These are phyloP conservation scores for Pichia kluyveri DNA, from an alignment of 805 yeast genomes.

Conservation along the genomic window DNA sequence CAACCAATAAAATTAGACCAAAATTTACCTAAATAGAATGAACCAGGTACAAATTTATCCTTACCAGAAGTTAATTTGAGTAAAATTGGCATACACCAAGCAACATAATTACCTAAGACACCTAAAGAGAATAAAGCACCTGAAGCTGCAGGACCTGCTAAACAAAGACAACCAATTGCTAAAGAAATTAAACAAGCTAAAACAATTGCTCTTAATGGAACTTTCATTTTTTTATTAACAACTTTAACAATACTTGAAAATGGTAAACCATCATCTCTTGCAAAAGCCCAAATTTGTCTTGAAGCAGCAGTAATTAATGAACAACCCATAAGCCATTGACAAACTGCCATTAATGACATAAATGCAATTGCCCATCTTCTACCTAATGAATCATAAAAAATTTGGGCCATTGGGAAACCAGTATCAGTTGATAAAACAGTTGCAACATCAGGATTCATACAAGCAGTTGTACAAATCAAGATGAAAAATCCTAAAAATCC, in stretches of 20 bases:
- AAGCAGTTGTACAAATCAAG: slow-evolving; percentile 44
- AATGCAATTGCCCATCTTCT: slow-evolving; percentile 56
- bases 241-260: slow-evolving; percentile 45
- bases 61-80: slow-evolving; percentile 42
- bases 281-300: slow-evolving; percentile 67
- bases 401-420: slow-evolving; percentile 61
- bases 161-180: slow-evolving; percentile 45
- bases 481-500: slow-evolving; percentile 51
- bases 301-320: slow-evolving; percentile 55
- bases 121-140: slow-evolving; percentile 59
- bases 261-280: slow-evolving; percentile 72
- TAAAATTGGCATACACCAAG: slow-evolving; percentile 55
- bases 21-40: slow-evolving; percentile 49
- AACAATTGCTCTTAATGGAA: slow-evolving; percentile 57
- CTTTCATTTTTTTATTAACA: slow-evolving; percentile 47
- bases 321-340: slow-evolving; percentile 61
- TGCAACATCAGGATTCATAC: slow-evolving; percentile 38
- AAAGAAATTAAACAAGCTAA: slow-evolving; percentile 42
- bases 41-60: slow-evolving; percentile 52
- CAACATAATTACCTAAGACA: slow-evolving; percentile 52
- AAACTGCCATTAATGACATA: slow-evolving; percentile 46
- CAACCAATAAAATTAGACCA: slow-evolving; percentile 36
- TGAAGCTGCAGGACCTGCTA: slow-evolving; percentile 54
- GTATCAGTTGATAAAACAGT: slow-evolving; percentile 35
- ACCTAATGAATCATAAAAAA: slow-evolving; percentile 54